phyloP scores from a whole-genome alignment of 306 rosid species.

The Abrus precatorius region DNA sequence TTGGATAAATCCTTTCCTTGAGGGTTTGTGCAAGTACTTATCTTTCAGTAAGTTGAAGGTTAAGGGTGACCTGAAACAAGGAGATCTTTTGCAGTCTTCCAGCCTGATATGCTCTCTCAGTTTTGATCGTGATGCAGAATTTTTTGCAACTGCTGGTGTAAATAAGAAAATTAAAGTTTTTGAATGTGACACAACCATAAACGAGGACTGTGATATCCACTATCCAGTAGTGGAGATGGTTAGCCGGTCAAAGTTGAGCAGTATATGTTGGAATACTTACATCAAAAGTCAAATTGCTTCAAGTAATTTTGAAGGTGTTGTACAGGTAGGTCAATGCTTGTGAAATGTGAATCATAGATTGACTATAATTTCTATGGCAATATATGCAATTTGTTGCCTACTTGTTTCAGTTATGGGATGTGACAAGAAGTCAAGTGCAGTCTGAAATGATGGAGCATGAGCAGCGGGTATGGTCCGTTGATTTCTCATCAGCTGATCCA shows the following conservation, averaged over 20 bases:
- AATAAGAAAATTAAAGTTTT: constrained; percentile 86
- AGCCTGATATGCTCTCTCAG: constrained; percentile 80
- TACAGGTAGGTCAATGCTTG: constrained; percentile 66
- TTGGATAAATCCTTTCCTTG: constrained; percentile 85
- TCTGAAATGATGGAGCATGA: constrained; percentile 88
- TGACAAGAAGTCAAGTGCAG: constrained; percentile 77
- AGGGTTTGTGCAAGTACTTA: constrained; percentile 85
- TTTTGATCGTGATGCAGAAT: constrained; percentile 87
- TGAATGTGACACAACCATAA: constrained; percentile 70
- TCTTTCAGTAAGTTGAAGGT: constrained; percentile 73
- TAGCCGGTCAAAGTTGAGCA: constrained; percentile 79
- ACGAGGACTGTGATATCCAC: constrained; percentile 81
- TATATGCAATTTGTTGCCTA: constrained; percentile 1
- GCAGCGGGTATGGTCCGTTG: constrained; percentile 85
- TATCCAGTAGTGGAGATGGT: constrained; percentile 91
- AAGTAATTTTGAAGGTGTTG: constrained; percentile 89
- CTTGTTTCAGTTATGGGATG: constrained; percentile 82
- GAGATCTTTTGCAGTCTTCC: constrained; percentile 86
- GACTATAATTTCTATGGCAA: constrained; percentile 18
- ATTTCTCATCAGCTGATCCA: constrained; percentile 87
- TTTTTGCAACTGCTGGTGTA: constrained; percentile 85
- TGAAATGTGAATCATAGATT: background rate
- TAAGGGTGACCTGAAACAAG: constrained; percentile 95
- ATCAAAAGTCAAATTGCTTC: constrained; percentile 94
- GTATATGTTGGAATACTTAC: constrained; percentile 85